phyloP scores from a whole-genome alignment of 2,329 filamentous ascomycete genomes.

The Sporothrix pseudoabietina region DNA sequence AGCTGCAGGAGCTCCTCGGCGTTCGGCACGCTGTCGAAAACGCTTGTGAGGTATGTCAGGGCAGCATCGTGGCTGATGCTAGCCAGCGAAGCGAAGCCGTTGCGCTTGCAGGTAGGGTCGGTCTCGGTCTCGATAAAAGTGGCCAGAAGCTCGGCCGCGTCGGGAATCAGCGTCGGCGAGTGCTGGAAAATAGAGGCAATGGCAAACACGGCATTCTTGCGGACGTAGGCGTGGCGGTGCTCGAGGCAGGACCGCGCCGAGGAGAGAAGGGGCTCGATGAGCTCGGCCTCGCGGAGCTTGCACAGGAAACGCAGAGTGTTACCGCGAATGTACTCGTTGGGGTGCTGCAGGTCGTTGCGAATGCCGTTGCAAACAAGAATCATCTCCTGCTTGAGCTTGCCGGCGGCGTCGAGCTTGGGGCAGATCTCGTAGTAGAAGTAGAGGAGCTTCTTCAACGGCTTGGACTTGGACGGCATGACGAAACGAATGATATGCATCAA shows the following conservation, averaged over 20 bases:
- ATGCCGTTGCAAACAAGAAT: slow-evolving; percentile 99
- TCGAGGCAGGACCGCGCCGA: slow-evolving; percentile 91
- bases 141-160: slow-evolving; percentile 88
- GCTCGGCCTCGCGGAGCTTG: slow-evolving; percentile 92
- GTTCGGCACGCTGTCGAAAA: slow-evolving; percentile 92
- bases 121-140: slow-evolving; percentile 88
- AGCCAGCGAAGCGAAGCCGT: slow-evolving; percentile 89
- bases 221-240: slow-evolving; percentile 94
- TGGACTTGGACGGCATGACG: slow-evolving; percentile 98
- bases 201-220: slow-evolving; percentile 96
- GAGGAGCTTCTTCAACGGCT: slow-evolving; percentile 93
- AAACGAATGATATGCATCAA: slow-evolving; percentile 99
- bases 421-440: slow-evolving; percentile 99
- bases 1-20: slow-evolving; percentile 92
- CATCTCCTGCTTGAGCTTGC: slow-evolving; percentile 99
- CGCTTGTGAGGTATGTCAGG: slow-evolving; percentile 79
- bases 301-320: slow-evolving; percentile 97
- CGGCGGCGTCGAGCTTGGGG: slow-evolving; percentile 86
- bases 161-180: slow-evolving; percentile 88
- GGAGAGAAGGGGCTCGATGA: slow-evolving; percentile 93
- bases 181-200: slow-evolving; percentile 90
- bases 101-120: slow-evolving; percentile 95
- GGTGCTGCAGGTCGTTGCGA: slow-evolving; percentile 92
- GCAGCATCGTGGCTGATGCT: slow-evolving; percentile 94
- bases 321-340: slow-evolving; percentile 97